Percentiles rank a stretch among this genome's conserved stretches.
Conservation (phyloP, 352 stramenopile species). For the Stramenopiles sp. region DNA sequence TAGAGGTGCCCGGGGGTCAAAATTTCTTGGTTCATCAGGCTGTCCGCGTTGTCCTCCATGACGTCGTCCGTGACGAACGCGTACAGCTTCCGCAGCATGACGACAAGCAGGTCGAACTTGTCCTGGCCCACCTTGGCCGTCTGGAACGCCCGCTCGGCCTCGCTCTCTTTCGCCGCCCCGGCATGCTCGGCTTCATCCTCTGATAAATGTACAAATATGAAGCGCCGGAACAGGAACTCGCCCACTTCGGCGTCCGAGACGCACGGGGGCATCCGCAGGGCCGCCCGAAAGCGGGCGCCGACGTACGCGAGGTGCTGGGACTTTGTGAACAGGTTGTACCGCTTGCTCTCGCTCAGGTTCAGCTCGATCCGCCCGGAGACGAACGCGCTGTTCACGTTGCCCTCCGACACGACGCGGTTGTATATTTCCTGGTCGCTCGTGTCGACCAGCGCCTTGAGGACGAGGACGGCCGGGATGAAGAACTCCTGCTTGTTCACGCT, state of each 20-base stretch:
- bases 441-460: conserved; percentile 79
- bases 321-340: conserved; percentile 55
- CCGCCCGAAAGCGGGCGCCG: conserved; percentile 79
- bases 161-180: background rate
- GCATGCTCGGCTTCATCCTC: background rate
- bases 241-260: conserved; percentile 71
- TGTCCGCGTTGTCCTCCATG: conserved; percentile 91
- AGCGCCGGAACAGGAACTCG: conserved; percentile 66
- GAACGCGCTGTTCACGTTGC: conserved; percentile 87
- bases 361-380: conserved; percentile 84
- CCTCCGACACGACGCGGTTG: conserved; percentile 63
- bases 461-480: conserved; percentile 82
- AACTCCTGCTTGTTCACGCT: conserved; percentile 94
- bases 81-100: conserved; percentile 67
- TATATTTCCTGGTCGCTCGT: conserved; percentile 86
- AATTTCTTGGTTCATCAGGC: conserved; percentile 92
- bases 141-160: background rate
- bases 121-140: background rate
- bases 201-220: conserved; percentile 85
- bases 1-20: conserved; percentile 60
- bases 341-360: conserved; percentile 84
- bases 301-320: conserved; percentile 75
- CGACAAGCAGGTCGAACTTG: background rate
- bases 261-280: conserved; percentile 54
- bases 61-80: conserved; percentile 77